Conservation (phyloP, 495 filamentous ascomycete genomes). For the Ramalina intermedia region DNA sequence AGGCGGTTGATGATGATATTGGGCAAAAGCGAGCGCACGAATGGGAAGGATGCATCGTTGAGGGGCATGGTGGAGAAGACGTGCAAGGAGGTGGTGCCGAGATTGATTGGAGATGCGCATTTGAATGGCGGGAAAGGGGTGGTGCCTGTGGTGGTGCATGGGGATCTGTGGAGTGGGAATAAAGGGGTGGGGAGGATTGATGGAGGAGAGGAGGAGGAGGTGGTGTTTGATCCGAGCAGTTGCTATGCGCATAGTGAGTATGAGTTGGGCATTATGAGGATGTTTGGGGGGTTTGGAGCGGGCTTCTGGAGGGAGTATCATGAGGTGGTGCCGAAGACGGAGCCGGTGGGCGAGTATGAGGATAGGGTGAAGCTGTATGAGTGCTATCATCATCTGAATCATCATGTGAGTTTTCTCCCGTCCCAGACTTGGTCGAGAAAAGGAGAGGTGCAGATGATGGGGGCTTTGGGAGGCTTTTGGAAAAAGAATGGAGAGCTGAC, state of each 20-base stretch:
- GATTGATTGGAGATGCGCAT: conserved; percentile 52
- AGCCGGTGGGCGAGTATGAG: conserved; percentile 72
- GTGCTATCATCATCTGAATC: conserved; percentile 80
- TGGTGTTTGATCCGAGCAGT: conserved; percentile 69
- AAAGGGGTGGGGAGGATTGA: conserved; percentile 50
- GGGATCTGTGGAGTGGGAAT: conserved; percentile 88
- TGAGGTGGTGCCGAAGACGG: conserved; percentile 54
- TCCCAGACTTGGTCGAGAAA: not conserved
- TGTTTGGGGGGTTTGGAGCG: conserved; percentile 87
- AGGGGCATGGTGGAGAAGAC: conserved; percentile 47
- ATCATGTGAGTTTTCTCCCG: conserved; percentile 31
- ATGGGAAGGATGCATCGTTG: conserved; percentile 51
- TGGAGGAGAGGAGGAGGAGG: conserved; percentile 39
- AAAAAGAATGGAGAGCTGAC: no score
- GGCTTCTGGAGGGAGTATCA: conserved; percentile 68
- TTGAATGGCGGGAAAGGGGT: conserved; percentile 43
- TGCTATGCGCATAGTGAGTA: conserved; percentile 81
- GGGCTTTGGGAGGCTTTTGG: no score
- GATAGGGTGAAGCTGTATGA: conserved; percentile 72
- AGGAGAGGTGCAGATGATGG: no score
- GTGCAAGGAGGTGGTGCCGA: conserved; percentile 47
- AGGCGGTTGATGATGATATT: conserved; percentile 55
- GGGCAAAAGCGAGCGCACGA: conserved; percentile 35
- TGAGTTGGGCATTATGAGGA: conserved; percentile 84
- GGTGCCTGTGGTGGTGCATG: conserved; percentile 68